These are phyloP conservation scores for Vanderwaltozyma yarrowii DNA, from an alignment of 805 yeast genomes.

Conservation along the genomic window DNA sequence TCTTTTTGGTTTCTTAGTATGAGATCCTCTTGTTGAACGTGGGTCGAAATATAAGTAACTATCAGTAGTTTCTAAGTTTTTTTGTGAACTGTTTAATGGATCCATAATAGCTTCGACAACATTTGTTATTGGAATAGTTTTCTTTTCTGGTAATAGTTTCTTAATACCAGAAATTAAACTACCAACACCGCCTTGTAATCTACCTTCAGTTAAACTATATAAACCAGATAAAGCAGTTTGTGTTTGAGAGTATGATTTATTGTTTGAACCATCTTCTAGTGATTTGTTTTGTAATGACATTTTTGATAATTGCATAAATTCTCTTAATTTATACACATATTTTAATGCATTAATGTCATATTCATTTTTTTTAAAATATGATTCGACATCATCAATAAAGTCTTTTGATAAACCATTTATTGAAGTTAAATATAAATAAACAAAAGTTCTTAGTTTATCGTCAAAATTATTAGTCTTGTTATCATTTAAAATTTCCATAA, in stretches of 20 bases:
- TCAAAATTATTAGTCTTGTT: slow-evolving; percentile 49
- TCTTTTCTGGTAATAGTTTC: slow-evolving; percentile 77
- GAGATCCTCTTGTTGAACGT: slow-evolving; percentile 73
- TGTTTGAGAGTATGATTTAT: slow-evolving; percentile 14
- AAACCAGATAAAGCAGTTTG: slow-evolving; percentile 50
- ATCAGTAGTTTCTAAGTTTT: slow-evolving; percentile 66
- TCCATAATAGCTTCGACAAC: slow-evolving; percentile 89
- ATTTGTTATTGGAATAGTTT: slow-evolving; percentile 79
- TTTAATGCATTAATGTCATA: slow-evolving; percentile 54
- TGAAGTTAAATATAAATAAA: slow-evolving; percentile 59
- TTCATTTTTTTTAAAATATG: slow-evolving; percentile 45
- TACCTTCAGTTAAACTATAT: slow-evolving; percentile 74
- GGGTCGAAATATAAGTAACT: slow-evolving; percentile 90
- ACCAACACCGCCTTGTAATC: slow-evolving; percentile 80
- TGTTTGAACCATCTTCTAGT: slow-evolving; percentile 26
- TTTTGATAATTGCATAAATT: slow-evolving; percentile 48
- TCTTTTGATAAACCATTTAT: slow-evolving; percentile 34
- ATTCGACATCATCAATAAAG: slow-evolving; percentile 51
- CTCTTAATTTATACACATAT: slow-evolving; percentile 75
- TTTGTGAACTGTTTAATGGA: slow-evolving; percentile 54
- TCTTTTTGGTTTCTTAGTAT: slow-evolving; percentile 79
- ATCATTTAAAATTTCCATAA: slow-evolving; percentile 45
- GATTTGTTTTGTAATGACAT: slow-evolving; percentile 30
- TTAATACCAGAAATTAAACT: slow-evolving; percentile 81
- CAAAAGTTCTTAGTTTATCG: slow-evolving; percentile 83